These are phyloP conservation scores for Tilletia walkeri DNA, from an alignment of 1,284 basidiomycete species.

Conservation along the genomic window DNA sequence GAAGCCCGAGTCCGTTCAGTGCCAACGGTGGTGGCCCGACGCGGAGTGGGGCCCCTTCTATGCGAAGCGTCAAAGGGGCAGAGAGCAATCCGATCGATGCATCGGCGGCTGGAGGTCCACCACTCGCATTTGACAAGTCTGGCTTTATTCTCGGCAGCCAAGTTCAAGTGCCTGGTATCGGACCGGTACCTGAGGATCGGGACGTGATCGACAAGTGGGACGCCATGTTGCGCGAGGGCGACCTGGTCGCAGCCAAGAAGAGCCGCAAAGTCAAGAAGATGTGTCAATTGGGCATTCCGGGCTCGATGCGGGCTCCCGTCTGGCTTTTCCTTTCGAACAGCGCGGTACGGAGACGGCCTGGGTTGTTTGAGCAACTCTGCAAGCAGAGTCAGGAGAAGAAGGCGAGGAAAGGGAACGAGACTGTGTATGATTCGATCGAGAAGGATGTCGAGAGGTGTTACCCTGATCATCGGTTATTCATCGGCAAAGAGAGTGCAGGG, in stretches of 20 bases:
- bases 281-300: conserved; percentile 74
- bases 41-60: conserved; percentile 11
- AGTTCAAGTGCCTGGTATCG: conserved; percentile 16
- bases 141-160: conserved; percentile 37
- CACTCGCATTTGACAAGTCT: conserved; percentile 26
- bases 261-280: conserved; percentile 81
- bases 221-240: conserved; percentile 65
- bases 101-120: background rate
- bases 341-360: conserved; percentile 38
- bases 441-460: conserved; percentile 51
- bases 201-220: conserved; percentile 75
- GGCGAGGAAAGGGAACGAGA: conserved; percentile 42
- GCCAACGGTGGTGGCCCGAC: background rate
- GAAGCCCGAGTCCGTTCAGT: conserved; percentile 26
- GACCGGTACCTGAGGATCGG: conserved; percentile 62
- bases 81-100: background rate
- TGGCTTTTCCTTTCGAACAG: conserved; percentile 52
- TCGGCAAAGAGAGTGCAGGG: conserved; percentile 42
- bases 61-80: background rate
- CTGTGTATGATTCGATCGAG: conserved; percentile 47
- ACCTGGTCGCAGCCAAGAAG: conserved; percentile 69
- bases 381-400: conserved; percentile 37
- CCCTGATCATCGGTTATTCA: conserved; percentile 46
- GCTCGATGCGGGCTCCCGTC: conserved; percentile 55
- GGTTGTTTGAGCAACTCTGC: conserved; percentile 49